phyloP scores from a whole-genome alignment of 805 yeast genomes.

The Pichia cephalocereana region DNA sequence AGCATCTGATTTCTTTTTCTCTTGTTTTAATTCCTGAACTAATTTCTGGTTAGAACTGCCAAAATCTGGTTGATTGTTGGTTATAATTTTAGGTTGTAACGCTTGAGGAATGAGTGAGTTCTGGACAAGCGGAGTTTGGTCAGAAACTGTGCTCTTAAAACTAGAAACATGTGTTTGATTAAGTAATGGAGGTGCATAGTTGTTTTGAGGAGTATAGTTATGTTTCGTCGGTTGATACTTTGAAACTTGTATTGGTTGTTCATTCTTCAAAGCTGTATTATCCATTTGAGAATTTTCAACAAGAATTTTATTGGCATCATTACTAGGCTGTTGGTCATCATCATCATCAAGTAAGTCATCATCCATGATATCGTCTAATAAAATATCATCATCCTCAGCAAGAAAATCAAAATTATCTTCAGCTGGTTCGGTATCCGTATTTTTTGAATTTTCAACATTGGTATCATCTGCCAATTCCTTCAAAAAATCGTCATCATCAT shows the following conservation, averaged over 20 bases:
- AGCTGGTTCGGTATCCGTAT: not conserved
- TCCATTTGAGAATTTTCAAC: not conserved
- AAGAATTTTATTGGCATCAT: not conserved
- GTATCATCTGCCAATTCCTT: not conserved
- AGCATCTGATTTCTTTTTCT: constrained; percentile 61
- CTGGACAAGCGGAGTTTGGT: too few species aligned
- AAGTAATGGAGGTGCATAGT: too few species aligned
- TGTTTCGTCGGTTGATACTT: not conserved
- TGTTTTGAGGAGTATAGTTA: too few species aligned
- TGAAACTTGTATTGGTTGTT: not conserved
- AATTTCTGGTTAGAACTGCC: not conserved
- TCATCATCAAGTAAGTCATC: constrained; percentile 29
- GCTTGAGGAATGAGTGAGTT: not conserved
- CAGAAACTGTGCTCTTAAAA: too few species aligned
- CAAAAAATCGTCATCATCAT: not conserved
- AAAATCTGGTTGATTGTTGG: not conserved
- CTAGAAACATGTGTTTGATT: too few species aligned
- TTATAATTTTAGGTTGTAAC: not conserved
- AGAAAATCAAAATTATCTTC: constrained; percentile 24
- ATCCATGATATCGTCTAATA: constrained; percentile 29
- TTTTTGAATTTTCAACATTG: not conserved
- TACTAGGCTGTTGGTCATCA: not conserved
- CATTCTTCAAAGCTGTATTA: not conserved
- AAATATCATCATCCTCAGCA: constrained; percentile 35
- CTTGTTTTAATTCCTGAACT: constrained; percentile 29